Base-by-base conservation (phyloP, 805 yeast species). In the Kurtzmaniella cleridarum region DNA sequence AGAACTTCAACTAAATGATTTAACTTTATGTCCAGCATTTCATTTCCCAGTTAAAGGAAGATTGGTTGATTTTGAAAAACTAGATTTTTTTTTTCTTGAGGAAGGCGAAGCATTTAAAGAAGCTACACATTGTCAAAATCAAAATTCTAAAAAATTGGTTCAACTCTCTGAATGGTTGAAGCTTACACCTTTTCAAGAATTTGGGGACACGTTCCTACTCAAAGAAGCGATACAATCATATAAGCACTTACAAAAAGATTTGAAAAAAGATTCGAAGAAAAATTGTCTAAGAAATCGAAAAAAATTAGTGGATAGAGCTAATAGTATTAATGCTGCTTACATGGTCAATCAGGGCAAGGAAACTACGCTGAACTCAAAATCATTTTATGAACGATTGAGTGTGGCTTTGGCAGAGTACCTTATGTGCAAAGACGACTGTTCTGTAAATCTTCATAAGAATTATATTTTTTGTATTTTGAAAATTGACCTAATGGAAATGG, bases 141-240 rank as follows among this genome's bases (percentile, higher is more conserved):
- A 53, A 13, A 47, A 45, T 31, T 48, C 56, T 12, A 49, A 43
- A 27, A 39, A 51, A 28, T 46, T 55, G 2, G 45, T 54, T 5
- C 71, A 66, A 36, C 39, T 67, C 12, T 43, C 49, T 6, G 63
- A 64, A 41, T 68, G 73, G 73, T 56, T 66, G 51, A 51, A 51
- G 16, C 38, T 68, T 13, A 49, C 54, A 33, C 73, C 73, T 0
- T 64, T 66, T 37, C 46, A 49, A 15, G 55, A 61, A 38, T 57
- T 60, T 30, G 43, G 51, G 11, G 55, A 54, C 30, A 39, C 50
- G 2, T 54, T 40, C 35, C 23, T 40, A 8, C 27, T 23, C 34
- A 49, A 50, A 33, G 46, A 46, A 23, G 35, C 46, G 7, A 29
- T 45, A 8, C 49, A 48, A 13, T 52, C 49, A 32, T 38, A 52